phyloP scores from a whole-genome alignment of 768 basidiomycete genomes.

The Rhizopogon vulgaris region DNA sequence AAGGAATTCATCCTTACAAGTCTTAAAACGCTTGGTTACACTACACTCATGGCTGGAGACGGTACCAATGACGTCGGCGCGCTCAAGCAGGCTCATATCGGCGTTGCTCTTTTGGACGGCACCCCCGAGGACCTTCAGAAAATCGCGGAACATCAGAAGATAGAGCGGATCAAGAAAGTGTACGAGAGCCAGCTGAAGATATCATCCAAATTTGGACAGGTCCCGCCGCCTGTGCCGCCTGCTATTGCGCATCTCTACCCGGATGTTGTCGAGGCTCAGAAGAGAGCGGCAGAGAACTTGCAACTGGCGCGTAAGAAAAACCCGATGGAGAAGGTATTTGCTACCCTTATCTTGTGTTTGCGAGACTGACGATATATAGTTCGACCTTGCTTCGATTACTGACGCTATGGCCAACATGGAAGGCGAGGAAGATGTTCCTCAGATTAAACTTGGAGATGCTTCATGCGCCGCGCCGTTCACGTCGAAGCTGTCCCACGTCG shows the following conservation, averaged over 20 bases:
- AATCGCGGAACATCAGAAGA: constrained; percentile 87
- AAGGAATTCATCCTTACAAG: constrained; percentile 95
- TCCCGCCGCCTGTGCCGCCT: constrained; percentile 89
- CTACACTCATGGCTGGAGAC: constrained; percentile 97
- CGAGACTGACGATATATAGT: constrained; percentile 39
- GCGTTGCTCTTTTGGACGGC: constrained; percentile 88
- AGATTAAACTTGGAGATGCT: constrained; percentile 99
- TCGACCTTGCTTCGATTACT: constrained; percentile 73
- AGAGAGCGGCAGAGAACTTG: constrained; percentile 65
- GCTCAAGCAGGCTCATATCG: constrained; percentile 95
- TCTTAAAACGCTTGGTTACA: constrained; percentile 83
- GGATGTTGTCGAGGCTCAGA: constrained; percentile 85
- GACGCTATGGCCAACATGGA: constrained; percentile 90
- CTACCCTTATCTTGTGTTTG: background rate
- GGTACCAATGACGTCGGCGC: constrained; percentile 99
- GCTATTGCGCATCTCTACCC: constrained; percentile 86
- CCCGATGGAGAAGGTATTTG: constrained; percentile 77
- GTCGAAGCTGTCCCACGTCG: constrained; percentile 94
- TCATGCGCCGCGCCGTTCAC: constrained; percentile 99
- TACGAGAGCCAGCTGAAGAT: constrained; percentile 95
- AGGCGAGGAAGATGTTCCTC: constrained; percentile 89
- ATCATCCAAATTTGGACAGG: constrained; percentile 83
- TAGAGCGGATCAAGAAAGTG: constrained; percentile 91
- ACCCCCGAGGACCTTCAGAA: constrained; percentile 87
- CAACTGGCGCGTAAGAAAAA: constrained; percentile 69